A percentile compares a stretch with the other conserved stretches of the same genome.
Evolutionary conservation across 2,329 filamentous ascomycete genomes (phyloP).

Genomic region (Colletotrichum plurivorum): DNA sequence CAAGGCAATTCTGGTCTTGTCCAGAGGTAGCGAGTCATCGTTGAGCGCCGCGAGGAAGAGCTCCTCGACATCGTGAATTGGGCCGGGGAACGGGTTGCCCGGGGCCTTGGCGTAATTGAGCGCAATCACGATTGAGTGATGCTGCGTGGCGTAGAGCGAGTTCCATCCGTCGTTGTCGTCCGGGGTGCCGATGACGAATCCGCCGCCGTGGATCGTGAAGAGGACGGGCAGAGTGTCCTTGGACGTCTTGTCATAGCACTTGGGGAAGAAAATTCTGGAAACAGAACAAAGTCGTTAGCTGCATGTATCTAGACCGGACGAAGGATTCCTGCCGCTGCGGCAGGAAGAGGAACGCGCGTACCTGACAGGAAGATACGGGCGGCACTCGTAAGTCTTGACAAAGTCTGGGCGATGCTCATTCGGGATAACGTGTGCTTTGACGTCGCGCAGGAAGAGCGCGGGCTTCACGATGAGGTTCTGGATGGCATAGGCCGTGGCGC

Average conservation of each 20-base stretch:
- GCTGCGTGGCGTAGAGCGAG: constrained; percentile 54
- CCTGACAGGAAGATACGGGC: constrained; percentile 39
- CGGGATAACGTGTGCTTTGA: constrained; percentile 27
- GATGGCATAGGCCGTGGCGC: constrained; percentile 28
- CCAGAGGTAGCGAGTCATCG: constrained; percentile 61
- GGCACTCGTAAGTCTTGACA: constrained; percentile 38
- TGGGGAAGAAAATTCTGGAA: constrained; percentile 57
- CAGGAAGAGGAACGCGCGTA: constrained; percentile 1
- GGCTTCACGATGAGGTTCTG: constrained; percentile 36
- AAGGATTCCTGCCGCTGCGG: background rate
- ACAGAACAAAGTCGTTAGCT: background rate
- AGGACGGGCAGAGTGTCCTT: constrained; percentile 55
- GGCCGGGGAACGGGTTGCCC: constrained; percentile 56
- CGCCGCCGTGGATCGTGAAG: constrained; percentile 67
- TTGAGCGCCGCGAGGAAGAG: constrained; percentile 57
- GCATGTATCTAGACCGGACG: background rate
- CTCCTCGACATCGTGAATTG: constrained; percentile 60
- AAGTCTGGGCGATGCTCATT: constrained; percentile 32
- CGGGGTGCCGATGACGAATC: constrained; percentile 60
- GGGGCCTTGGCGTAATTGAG: constrained; percentile 66
- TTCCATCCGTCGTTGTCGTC: constrained; percentile 63
- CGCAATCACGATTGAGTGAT: constrained; percentile 59
- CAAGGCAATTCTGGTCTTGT: constrained; percentile 56
- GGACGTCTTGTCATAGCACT: constrained; percentile 48
- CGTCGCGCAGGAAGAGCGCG: constrained; percentile 24